Evolutionary conservation across 2,329 filamentous ascomycete species (phyloP).

Genomic region (Diaporthe caulivora): DNA sequence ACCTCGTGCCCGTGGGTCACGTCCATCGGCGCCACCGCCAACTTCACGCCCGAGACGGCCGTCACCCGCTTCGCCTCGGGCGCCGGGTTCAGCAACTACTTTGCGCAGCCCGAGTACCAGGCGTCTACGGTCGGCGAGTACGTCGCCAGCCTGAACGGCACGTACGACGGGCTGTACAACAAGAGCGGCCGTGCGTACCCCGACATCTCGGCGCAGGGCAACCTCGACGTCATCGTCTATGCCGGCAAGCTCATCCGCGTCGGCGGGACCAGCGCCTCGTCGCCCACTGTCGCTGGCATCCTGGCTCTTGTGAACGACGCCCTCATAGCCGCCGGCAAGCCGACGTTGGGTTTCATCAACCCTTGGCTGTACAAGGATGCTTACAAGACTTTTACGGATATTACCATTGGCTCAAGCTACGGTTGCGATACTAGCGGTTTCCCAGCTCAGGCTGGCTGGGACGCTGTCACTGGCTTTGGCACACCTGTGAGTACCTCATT

Average conservation of each 20-base stretch:
- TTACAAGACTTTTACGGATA: constrained; percentile 45
- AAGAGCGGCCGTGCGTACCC: constrained; percentile 61
- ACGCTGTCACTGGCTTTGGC: constrained; percentile 53
- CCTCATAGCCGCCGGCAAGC: constrained; percentile 57
- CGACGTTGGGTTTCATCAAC: constrained; percentile 65
- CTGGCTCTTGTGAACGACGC: constrained; percentile 65
- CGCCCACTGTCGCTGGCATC: constrained; percentile 61
- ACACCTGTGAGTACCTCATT: constrained; percentile 41
- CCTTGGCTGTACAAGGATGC: constrained; percentile 47
- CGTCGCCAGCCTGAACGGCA: constrained; percentile 44
- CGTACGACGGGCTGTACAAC: constrained; percentile 62
- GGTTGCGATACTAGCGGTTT: constrained; percentile 56
- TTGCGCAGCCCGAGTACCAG: constrained; percentile 49
- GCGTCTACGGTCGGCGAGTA: constrained; percentile 60
- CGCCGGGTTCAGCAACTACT: constrained; percentile 51
- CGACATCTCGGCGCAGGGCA: constrained; percentile 60
- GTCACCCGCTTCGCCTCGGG: constrained; percentile 47
- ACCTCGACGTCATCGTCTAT: constrained; percentile 50
- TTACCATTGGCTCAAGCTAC: constrained; percentile 53
- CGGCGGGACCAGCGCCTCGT: constrained; percentile 63
- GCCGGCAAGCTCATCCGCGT: constrained; percentile 51
- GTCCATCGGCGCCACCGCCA: constrained; percentile 70
- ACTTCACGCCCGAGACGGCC: constrained; percentile 41
- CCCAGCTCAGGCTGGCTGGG: constrained; percentile 54
- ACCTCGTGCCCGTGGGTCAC: constrained; percentile 78